Percentiles rank a stretch among this genome's conserved stretches.
These are phyloP conservation scores for Ascochyta lentis DNA, from an alignment of 2,329 filamentous ascomycete species.

Conservation along the genomic window DNA sequence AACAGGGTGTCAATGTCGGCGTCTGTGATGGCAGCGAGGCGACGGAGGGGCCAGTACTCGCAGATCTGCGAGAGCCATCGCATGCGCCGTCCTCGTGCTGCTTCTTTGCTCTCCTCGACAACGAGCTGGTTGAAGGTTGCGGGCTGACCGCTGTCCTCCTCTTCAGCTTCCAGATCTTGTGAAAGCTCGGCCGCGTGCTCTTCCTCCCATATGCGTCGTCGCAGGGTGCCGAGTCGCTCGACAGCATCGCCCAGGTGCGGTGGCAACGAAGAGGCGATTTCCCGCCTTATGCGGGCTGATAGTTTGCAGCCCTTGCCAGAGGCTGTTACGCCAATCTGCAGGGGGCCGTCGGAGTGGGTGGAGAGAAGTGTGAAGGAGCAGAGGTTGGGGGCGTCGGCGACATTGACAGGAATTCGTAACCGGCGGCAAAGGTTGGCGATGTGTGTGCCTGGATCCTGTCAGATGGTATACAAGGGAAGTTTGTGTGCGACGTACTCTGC, in stretches of 20 bases:
- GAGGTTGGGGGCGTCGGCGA: conserved; percentile 83
- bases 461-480: conserved; percentile 3
- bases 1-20: conserved; percentile 79
- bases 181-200: conserved; percentile 60
- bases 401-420: conserved; percentile 89
- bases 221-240: conserved; percentile 70
- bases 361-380: conserved; percentile 91
- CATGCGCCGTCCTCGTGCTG: conserved; percentile 80
- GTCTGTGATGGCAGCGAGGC: conserved; percentile 80
- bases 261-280: conserved; percentile 83
- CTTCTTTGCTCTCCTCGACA: conserved; percentile 73
- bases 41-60: conserved; percentile 94
- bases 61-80: conserved; percentile 95
- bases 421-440: conserved; percentile 79
- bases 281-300: conserved; percentile 84
- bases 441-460: conserved; percentile 59
- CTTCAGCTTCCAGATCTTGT: conserved; percentile 56
- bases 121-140: conserved; percentile 86
- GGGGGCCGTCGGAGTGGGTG: conserved; percentile 85
- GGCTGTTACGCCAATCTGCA: conserved; percentile 95
- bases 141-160: conserved; percentile 74
- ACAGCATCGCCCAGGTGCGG: conserved; percentile 77
- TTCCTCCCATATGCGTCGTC: conserved; percentile 52
- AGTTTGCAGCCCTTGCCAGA: conserved; percentile 95
- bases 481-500: conserved; percentile 49